Conservation (phyloP, 306 rosid species). For the Astragalus glycyphyllos region DNA sequence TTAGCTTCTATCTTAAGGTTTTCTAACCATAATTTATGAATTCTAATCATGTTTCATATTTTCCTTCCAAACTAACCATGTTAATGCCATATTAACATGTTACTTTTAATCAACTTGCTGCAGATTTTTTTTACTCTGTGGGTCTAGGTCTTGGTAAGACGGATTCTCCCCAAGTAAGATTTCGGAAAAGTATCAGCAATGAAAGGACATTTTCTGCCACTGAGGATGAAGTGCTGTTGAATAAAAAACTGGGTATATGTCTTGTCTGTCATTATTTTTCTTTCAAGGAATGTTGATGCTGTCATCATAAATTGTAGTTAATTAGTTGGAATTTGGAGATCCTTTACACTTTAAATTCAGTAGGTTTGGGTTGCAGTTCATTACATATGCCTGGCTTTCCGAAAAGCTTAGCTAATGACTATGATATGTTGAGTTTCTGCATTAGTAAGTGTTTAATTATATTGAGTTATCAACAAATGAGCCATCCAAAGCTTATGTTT, state of each 20-base stretch:
- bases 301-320: conserved; percentile 14
- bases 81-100: conserved; percentile 29
- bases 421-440: conserved; percentile 27
- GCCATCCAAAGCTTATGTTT: conserved; percentile 43
- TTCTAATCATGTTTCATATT: conserved; percentile 1
- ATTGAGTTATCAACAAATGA: conserved; percentile 28
- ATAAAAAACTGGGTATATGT: conserved; percentile 64
- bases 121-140: conserved; percentile 88
- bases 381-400: conserved; percentile 14
- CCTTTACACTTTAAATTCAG: conserved; percentile 9
- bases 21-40: conserved; percentile 1
- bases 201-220: conserved; percentile 95
- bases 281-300: conserved; percentile 2
- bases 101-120: conserved; percentile 43
- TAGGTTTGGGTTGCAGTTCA: conserved; percentile 34
- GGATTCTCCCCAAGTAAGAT: conserved; percentile 65
- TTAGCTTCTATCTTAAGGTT: conserved; percentile 23
- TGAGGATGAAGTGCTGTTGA: conserved; percentile 60
- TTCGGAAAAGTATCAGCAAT: conserved; percentile 86
- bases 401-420: conserved; percentile 32
- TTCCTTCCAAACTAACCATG: conserved; percentile 27
- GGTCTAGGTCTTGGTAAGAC: conserved; percentile 93
- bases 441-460: conserved; percentile 1
- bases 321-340: conserved; percentile 28
- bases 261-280: conserved; percentile 26